phyloP scores from a whole-genome alignment of 2,329 filamentous ascomycete genomes.

The Cladosporium colombiae region DNA sequence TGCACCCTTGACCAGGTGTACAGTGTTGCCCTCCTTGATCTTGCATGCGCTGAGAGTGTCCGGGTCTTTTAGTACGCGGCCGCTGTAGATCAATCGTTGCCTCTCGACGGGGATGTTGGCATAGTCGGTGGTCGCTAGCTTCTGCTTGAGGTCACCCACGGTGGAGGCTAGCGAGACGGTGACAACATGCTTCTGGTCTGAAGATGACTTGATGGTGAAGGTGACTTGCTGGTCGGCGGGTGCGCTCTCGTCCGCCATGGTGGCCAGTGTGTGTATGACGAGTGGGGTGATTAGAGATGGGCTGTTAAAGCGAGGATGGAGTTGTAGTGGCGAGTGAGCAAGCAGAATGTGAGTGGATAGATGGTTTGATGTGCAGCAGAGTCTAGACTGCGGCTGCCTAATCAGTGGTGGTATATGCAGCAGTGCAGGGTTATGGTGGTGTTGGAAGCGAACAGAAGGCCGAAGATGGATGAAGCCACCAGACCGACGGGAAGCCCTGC shows the following conservation, averaged over 20 bases:
- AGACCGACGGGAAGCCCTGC: background rate
- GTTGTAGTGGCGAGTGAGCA: background rate
- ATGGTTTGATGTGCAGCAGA: background rate
- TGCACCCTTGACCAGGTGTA: conserved; percentile 95
- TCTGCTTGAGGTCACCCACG: conserved; percentile 84
- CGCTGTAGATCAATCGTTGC: conserved; percentile 96
- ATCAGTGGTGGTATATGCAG: background rate
- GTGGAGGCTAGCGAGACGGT: conserved; percentile 76
- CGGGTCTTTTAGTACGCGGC: conserved; percentile 91
- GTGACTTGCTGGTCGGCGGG: conserved; percentile 70
- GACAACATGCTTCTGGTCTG: conserved; percentile 79
- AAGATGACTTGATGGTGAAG: conserved; percentile 98
- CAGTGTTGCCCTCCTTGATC: conserved; percentile 92
- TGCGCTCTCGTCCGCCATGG: conserved; percentile 58
- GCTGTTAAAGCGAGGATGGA: background rate
- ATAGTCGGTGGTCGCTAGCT: conserved; percentile 76
- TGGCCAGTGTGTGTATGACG: conserved; percentile 57
- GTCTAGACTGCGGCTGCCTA: background rate
- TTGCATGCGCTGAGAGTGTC: conserved; percentile 85
- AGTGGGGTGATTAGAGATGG: background rate
- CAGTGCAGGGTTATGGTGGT: background rate
- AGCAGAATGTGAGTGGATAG: background rate
- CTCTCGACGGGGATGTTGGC: conserved; percentile 85
- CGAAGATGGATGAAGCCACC: background rate
- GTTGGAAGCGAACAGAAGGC: background rate